Evolutionary conservation across 1,139 yeast genomes (phyloP).

Genomic region (Geotrichum citri-aurantii): DNA sequence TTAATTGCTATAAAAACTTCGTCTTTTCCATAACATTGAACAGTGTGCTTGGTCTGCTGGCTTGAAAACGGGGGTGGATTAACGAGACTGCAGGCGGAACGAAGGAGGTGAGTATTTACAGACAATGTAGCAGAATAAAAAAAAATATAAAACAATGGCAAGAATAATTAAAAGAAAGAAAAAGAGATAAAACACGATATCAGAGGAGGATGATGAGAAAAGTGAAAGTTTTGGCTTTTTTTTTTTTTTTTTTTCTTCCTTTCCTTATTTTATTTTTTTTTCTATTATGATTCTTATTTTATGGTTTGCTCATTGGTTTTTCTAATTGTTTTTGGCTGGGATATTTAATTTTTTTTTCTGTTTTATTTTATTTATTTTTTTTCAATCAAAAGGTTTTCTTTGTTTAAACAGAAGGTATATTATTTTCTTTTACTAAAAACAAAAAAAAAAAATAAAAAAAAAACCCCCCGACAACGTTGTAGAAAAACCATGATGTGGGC

Average conservation of each 20-base stretch:
- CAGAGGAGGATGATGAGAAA: neutral
- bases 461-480: no score
- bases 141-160: neutral
- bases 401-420: neutral
- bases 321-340: no score
- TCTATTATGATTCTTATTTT: neutral
- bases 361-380: no score
- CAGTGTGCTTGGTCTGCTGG: neutral
- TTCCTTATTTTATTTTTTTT: neutral
- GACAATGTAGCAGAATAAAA: neutral
- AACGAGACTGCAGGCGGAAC: neutral
- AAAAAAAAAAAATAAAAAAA: no score
- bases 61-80: no score
- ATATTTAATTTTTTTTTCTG: no score
- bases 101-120: neutral
- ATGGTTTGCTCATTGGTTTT: no score
- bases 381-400: neutral
- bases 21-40: neutral
- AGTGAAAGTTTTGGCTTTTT: neutral
- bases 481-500: no score
- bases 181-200: neutral
- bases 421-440: no score
- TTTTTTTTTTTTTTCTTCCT: neutral
- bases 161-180: neutral
- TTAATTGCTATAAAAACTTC: neutral